phyloP scores from a whole-genome alignment of 164 flowering plant genomes.

The Tinospora cordifolia region DNA sequence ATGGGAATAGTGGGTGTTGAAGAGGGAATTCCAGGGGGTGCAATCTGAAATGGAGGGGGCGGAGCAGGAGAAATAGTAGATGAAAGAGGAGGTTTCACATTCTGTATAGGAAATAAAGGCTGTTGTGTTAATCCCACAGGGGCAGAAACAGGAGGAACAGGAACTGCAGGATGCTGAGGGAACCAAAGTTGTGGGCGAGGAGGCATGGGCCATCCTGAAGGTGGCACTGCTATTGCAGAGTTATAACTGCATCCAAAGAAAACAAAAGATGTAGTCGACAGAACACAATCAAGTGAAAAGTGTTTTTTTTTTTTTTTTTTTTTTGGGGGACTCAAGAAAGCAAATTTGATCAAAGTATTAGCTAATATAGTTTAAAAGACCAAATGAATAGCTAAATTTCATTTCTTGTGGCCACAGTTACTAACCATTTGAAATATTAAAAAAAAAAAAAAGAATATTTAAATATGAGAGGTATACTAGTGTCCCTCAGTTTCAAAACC shows the following conservation, averaged over 20 bases:
- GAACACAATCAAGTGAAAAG: not conserved
- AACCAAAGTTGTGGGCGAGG: conserved; percentile 86
- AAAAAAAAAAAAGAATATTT: not conserved
- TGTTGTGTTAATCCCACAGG: conserved; percentile 47
- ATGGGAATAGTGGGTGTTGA: conserved; percentile 43
- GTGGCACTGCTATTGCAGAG: conserved; percentile 52
- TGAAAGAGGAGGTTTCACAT: conserved; percentile 38
- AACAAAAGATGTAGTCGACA: not conserved
- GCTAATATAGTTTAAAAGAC: not conserved
- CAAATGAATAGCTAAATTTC: not conserved
- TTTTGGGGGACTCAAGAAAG: not conserved
- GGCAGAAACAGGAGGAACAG: conserved; percentile 36
- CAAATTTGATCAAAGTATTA: not conserved
- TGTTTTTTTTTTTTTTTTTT: too few species aligned
- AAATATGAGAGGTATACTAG: not conserved
- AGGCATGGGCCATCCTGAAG: conserved; percentile 68
- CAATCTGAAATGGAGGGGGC: conserved; percentile 38
- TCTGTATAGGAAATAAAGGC: conserved; percentile 87
- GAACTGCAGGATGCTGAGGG: conserved; percentile 44
- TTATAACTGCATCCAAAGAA: conserved; percentile 47
- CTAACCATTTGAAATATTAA: not conserved
- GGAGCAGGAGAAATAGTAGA: conserved; percentile 35
- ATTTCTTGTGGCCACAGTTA: not conserved
- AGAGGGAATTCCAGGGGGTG: conserved; percentile 66
- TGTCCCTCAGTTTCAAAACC: not conserved